These are phyloP conservation scores for Pistacia vera DNA, from an alignment of 345 rosid species.

Conservation along the genomic window DNA sequence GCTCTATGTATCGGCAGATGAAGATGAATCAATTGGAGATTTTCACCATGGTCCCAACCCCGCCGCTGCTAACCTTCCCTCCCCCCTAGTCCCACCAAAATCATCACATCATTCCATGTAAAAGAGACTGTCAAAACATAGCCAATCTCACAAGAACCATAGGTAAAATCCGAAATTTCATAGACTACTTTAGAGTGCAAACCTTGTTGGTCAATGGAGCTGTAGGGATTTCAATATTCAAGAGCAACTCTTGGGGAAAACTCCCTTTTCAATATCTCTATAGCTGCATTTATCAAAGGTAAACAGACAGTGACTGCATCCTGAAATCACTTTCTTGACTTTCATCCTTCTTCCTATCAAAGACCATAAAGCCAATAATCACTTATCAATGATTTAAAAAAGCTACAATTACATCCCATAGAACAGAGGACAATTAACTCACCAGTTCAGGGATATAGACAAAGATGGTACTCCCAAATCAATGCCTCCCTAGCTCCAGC, in stretches of 20 bases:
- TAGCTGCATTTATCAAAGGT: slow-evolving; percentile 73
- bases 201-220: slow-evolving; percentile 87
- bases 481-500: slow-evolving; percentile 98
- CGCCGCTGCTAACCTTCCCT: no score
- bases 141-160: not conserved
- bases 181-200: slow-evolving; percentile 12
- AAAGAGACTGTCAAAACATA: not conserved
- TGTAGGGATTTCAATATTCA: slow-evolving; percentile 76
- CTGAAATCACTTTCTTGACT: slow-evolving; percentile 87
- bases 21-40: not conserved
- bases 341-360: slow-evolving; percentile 88
- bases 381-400: slow-evolving; percentile 10
- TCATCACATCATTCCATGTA: not conserved
- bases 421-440: slow-evolving; percentile 22
- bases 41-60: not conserved
- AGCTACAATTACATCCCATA: slow-evolving; percentile 8
- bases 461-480: slow-evolving; percentile 87
- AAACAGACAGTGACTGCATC: slow-evolving; percentile 85
- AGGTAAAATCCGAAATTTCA: not conserved
- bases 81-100: not conserved
- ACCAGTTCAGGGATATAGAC: slow-evolving; percentile 95
- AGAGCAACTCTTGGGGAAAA: slow-evolving; percentile 73
- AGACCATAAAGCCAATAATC: not conserved
- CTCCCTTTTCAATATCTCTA: slow-evolving; percentile 84
- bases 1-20: not conserved